Base-by-base conservation (phyloP, 768 basidiomycete species). In the Baorangia bicolor region DNA sequence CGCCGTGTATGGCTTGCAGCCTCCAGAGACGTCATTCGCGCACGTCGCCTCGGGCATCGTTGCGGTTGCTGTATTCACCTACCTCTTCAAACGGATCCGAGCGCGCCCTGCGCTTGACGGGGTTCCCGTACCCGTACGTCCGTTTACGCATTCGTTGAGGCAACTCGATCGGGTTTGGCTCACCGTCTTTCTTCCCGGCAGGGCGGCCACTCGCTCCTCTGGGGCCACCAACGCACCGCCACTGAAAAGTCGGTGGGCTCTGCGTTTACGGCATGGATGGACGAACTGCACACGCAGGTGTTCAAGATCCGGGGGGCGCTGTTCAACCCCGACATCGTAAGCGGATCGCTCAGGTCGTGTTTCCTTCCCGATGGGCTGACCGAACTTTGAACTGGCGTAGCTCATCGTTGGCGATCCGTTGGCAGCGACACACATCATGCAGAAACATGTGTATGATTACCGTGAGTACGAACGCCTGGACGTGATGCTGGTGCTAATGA, bases 371-470 rank as follows among this genome's bases (percentile, higher is more conserved):
- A 50, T 5, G 23, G 23, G 39, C 41, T 21, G 23, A 51, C 30
- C 12, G 20, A 9, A 10, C 7, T 11, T 27, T 42, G 30, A 23
- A 8, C 3, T 20, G 20, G n/a, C 11, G 34, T 28, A 56, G 49
- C 49, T 56, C 2, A 8, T 53, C 31, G 50, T 53, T 23, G 37
- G 55, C 18, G 55, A 56, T 39, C 43, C 55, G 43, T 28, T 53
- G 25, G 50, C 50, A 7, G 43, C 43, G 30, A 56, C 55, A 0
- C 35, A 56, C 51, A 40, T 53, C 20, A 52, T 56, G 55, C 55
- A 56, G 23, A 56, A 45, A 20, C 55, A 44, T 21, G 51, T 56
- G 44, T 56, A 33, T 30, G 50, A 56, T 25, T 56, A 56, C 34
- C 55, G 55, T 56, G 12, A 56, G 50, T 56, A 39, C 18, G 20